Conservation (phyloP, 306 rosid genomes). For the Prunus dulcis region DNA sequence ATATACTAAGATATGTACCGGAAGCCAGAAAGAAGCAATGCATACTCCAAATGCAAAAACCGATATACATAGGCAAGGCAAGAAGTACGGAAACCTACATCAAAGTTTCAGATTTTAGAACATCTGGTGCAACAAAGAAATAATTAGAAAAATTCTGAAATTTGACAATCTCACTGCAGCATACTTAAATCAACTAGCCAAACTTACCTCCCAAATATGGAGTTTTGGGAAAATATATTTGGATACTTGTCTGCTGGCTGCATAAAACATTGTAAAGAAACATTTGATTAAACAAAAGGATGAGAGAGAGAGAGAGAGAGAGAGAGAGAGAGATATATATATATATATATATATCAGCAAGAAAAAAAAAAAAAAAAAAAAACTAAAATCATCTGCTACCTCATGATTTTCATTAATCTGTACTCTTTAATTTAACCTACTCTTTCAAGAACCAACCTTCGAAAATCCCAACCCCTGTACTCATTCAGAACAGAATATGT, state of each 20-base stretch:
- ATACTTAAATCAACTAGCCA: not conserved
- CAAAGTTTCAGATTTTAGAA: not conserved
- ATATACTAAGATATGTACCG: constrained; percentile 32
- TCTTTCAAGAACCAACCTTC: not conserved
- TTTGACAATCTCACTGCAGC: not conserved
- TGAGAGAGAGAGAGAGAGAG: not conserved
- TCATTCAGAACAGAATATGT: not conserved
- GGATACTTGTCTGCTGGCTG: constrained; percentile 91
- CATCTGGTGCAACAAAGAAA: constrained; percentile 1
- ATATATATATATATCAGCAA: too few relatives aligned
- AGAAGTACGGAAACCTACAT: constrained; percentile 57
- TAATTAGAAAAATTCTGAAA: not conserved
- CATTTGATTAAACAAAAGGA: not conserved
- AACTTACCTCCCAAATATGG: constrained; percentile 70
- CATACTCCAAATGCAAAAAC: constrained; percentile 24
- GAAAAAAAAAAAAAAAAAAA: not conserved
- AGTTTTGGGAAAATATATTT: constrained; percentile 46
- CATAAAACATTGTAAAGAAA: constrained; percentile 13
- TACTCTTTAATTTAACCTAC: not conserved
- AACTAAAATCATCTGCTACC: not conserved
- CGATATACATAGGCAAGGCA: constrained; percentile 49
- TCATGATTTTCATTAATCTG: not conserved
- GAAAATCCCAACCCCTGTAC: not conserved
- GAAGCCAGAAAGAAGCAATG: constrained; percentile 41
- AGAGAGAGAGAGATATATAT: not conserved